Percentiles rank a stretch among this genome's conserved stretches.
Evolutionary conservation across 768 basidiomycete species (phyloP).

Genomic region (Lactarius pseudohatsudake): DNA sequence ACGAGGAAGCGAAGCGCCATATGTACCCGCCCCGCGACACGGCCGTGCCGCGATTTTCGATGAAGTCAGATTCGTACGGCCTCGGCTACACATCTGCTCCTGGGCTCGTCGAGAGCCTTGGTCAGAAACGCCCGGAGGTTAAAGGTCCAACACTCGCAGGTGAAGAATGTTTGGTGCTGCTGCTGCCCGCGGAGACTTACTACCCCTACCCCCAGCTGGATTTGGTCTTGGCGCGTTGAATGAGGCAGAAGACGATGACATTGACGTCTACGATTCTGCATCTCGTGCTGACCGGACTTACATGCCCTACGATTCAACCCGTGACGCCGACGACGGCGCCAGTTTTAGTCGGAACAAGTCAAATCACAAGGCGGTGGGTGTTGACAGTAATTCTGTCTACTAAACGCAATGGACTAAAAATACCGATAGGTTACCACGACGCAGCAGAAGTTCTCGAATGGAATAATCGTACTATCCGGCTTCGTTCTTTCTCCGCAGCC

Average conservation of each 20-base stretch:
- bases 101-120: constrained; percentile 60
- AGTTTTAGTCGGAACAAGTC: constrained; percentile 34
- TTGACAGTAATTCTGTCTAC: neutral
- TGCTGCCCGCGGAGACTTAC: neutral
- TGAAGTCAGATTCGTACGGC: constrained; percentile 79
- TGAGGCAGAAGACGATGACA: constrained; percentile 91
- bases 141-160: constrained; percentile 59
- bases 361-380: constrained; percentile 10
- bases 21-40: constrained; percentile 83
- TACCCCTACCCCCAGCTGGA: constrained; percentile 50
- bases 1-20: constrained; percentile 85
- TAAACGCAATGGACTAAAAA: neutral
- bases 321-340: constrained; percentile 63
- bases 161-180: constrained; percentile 33
- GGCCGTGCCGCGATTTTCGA: constrained; percentile 54
- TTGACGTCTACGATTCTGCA: constrained; percentile 73
- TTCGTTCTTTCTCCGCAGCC: constrained; percentile 71
- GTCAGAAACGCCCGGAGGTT: constrained; percentile 34
- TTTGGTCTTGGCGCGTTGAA: constrained; percentile 89
- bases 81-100: constrained; percentile 74
- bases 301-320: constrained; percentile 64
- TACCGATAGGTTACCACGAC: constrained; percentile 29
- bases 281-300: constrained; percentile 42
- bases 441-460: constrained; percentile 65
- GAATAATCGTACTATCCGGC: constrained; percentile 67